Conservation (phyloP, 176 grass and related monocot species). For the Pharus latifolius region DNA sequence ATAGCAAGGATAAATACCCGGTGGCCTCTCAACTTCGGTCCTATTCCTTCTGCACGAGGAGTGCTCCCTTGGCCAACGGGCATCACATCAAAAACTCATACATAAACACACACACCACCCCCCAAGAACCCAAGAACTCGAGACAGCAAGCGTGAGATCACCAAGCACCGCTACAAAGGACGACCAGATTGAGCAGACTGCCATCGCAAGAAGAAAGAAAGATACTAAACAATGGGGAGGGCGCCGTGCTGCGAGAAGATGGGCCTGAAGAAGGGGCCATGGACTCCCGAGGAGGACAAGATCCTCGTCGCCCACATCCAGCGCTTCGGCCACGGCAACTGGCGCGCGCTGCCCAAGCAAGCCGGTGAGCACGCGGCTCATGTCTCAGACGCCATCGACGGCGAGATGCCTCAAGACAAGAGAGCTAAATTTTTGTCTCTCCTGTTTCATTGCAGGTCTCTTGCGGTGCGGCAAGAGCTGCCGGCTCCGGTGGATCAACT, state of each 20-base stretch:
- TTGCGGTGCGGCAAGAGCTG: conserved; percentile 83
- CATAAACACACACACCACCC: background rate
- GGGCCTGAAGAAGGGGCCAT: conserved; percentile 75
- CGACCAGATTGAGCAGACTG: background rate
- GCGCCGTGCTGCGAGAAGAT: conserved; percentile 94
- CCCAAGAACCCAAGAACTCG: background rate
- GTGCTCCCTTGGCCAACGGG: background rate
- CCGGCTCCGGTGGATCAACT: conserved; percentile 91
- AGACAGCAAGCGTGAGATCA: background rate
- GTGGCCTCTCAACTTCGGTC: background rate
- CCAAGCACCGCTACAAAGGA: background rate
- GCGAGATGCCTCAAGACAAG: too few species aligned
- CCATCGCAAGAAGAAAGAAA: background rate
- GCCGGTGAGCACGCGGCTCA: too few species aligned
- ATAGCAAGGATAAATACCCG: conserved; percentile 17
- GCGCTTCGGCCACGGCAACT: conserved; percentile 67
- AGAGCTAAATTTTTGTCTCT: background rate
- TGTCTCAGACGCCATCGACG: too few species aligned
- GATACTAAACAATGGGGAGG: conserved; percentile 53
- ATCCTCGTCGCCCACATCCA: conserved; percentile 55
- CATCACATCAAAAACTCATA: background rate
- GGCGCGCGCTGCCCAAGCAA: conserved; percentile 91
- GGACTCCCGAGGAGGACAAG: conserved; percentile 76
- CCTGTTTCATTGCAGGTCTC: conserved; percentile 26
- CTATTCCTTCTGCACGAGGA: background rate